Evolutionary conservation across 1,284 basidiomycete genomes (phyloP), one percentile per base, ranked within the genome.

Genomic region (Binderoboletus segoi): DNA sequence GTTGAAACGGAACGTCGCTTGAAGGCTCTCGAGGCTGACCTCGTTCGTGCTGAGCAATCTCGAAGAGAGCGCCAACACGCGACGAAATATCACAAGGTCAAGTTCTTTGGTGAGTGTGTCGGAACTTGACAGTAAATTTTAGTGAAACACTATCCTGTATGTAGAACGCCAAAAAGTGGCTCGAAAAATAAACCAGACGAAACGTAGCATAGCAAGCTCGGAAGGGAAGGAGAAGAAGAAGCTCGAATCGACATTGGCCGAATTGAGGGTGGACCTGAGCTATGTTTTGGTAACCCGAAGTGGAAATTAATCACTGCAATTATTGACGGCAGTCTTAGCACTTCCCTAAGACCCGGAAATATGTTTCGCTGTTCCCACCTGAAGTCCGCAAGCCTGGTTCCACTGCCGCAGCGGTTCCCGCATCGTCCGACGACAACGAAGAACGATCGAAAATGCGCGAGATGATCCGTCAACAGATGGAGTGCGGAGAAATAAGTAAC

Each of bases 331-430:
- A 2, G 11, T 51, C 20, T 18, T 57, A 93, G 89, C 82, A 92
- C 70, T 91, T 88, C 67, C 90, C 93, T 4, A 93, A 89, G 73
- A 77, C 82, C 21, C 82, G 86, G 67, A 94, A 91, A 77, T 96
- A 95, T 70, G 86, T 95, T 43, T 88, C 93, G 3, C 77, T 96
- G 37, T 94, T 93, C 70, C 91, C 93, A 4, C 83, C 89, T 2
- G 83, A 82, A 68, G 77, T 78, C 24, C 83, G 83, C 50, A 64
- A 75, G 44, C 71, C 73, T 49, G 71, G 75, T 56, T 54, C 64
- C 47, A 33, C 60, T 40, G 41, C 63, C 40, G 41, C 53, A 26
- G 47, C 57, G 1, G 51, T 61, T 21, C 46, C 53, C 32, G 48
- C 60, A 11, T 55, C 53, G 8, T 45, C 55, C 50, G 60, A 64